Evolutionary conservation across 805 yeast genomes (phyloP), one percentile per base, ranked within the genome.

Genomic region (Huiozyma sinensis): DNA sequence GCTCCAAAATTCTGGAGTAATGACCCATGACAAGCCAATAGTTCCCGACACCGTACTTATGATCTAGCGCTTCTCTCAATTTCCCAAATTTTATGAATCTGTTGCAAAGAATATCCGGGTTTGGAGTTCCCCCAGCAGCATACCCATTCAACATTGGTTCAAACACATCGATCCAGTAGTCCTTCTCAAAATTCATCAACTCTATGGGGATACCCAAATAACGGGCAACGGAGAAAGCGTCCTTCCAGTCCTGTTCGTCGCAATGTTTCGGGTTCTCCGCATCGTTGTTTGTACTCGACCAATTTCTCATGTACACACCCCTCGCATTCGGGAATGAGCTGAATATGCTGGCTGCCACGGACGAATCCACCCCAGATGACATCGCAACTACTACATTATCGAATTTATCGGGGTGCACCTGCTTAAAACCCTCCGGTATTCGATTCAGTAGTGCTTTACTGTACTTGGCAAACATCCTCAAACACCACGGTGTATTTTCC

Each of bases 351-450:
- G 97, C 97, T 3, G 83, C 76, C 1, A 89, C 87, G 1, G 96
- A 82, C 0, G 97, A 89, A 62, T 92, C 98, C 1, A 92, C 97
- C 0, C 98, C 98, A 0, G 95, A 84, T 1, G 96, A 86, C 95
- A 92, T 85, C 6, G 97, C 96, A 5, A 92, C 77, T 17, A 83
- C 66, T 24, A 90, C 74, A 43, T 72, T 76, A 53, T 85, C 95
- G 31, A 69, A 60, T 7, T 50, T 50, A 0, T 52, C 48, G 0
- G 90, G 90, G 13, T 13, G 31, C 11, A 7, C 28, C 28, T 44
- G 47, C 31, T 24, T 34, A 13, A 17, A 40, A 1, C 45, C 41
- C 3, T 10, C 10, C 5, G 47, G 41, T 12, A 45, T 6, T 31
- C 51, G 33, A 12, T 41, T 17, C 33, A 9, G 27, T 39, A 35